Base-by-base conservation (phyloP, 2,329 filamentous ascomycete species). In the Ceratocystis lukuohia region DNA sequence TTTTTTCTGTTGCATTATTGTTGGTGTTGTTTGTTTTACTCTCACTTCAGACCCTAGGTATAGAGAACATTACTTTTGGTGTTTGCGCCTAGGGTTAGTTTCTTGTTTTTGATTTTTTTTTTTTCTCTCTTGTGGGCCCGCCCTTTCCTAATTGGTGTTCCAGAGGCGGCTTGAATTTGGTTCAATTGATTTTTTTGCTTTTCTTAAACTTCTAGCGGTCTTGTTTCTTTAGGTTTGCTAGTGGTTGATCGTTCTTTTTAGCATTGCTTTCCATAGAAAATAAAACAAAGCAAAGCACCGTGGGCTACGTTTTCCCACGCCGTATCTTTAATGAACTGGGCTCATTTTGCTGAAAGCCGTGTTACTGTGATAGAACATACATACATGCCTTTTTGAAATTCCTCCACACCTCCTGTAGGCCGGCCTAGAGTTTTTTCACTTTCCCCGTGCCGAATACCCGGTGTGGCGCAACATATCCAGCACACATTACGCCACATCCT, bases 251-350 rank as follows among this genome's bases (percentile, higher is more conserved):
- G 33, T 37, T n/a, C 10, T 20, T n/a, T 59, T 6, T 59, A 59
- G 53, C 53, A 33, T 59, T 59, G 53, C 53, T 59, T 59, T 59
- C 53, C 53, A 59, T 17, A 25, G 53, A 17, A 8, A 59, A 59
- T 59, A n/a, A 59, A 59, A 15, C 53, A 59, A 59, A 59, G 53
- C 53, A 59, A 59, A 12, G 1, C 28, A 1, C 17, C 10, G 17
- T 59, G 12, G 53, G 25, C 28, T 59, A 17, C 53, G 28, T 30
- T 59, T 30, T 33, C 28, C 22, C 15, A 17, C 28, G 15, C 17
- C 22, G 8, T 25, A 15, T 12, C 25, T 53, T 8, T 2, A 28
- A 59, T n/a, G 25, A 25, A 3, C 10, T 25, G 5, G 12, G 15
- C 7, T 3, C 53, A 10, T 33, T 33, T 8, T 8, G 8, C 20